Evolutionary conservation across 164 flowering plant species (phyloP).

Genomic region (Aristolochia californica): DNA sequence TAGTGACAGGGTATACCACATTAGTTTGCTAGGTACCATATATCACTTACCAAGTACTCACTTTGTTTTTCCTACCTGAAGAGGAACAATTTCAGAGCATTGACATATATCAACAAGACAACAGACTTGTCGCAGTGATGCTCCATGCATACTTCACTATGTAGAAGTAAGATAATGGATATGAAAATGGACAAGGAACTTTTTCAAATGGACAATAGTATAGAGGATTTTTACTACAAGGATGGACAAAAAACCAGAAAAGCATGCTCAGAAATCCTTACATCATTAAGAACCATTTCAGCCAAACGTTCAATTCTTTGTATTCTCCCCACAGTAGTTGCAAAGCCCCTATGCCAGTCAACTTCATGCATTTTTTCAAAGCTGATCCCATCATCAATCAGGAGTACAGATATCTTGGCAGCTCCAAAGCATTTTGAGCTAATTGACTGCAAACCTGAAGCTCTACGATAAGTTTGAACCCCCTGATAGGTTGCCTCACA

Average conservation of each 20-base stretch:
- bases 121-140: too few relatives aligned
- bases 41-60: too few relatives aligned
- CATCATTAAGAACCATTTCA: conserved; percentile 67
- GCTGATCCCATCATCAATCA: conserved; percentile 81
- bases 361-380: conserved; percentile 59
- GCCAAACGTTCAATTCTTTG: conserved; percentile 73
- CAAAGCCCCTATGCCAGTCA: conserved; percentile 54
- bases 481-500: conserved; percentile 44
- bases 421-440: conserved; percentile 50
- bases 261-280: conserved; percentile 17
- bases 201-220: too few relatives aligned
- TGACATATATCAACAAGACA: too few relatives aligned
- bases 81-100: too few relatives aligned
- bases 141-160: too few relatives aligned
- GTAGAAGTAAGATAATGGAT: too few relatives aligned
- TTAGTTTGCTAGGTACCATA: too few relatives aligned
- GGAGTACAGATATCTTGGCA: conserved; percentile 50
- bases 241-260: neutral
- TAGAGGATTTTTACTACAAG: neutral
- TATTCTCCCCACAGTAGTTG: conserved; percentile 55
- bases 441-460: conserved; percentile 44
- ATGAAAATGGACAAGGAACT: too few relatives aligned
- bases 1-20: too few relatives aligned
- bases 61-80: too few relatives aligned
- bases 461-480: conserved; percentile 43